Base-by-base conservation (phyloP, 2,329 filamentous ascomycete species). In the Monosporascus sp. region DNA sequence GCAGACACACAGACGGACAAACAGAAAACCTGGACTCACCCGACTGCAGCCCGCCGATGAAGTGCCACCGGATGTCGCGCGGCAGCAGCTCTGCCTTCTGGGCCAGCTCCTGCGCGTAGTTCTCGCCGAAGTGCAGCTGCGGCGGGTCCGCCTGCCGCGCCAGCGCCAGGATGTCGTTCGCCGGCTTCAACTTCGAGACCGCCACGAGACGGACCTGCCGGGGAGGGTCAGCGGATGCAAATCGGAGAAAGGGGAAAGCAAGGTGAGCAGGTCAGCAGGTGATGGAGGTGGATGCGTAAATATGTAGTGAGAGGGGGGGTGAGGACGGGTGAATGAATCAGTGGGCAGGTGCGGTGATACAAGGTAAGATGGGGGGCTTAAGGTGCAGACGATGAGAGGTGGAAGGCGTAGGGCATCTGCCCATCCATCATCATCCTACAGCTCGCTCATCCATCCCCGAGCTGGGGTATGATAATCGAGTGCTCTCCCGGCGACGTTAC, bases 141-240 rank as follows among this genome's bases (percentile, higher is more conserved):
- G 74, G 70, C 31, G 74, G 69, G 1, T 79, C 76, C 0, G 77
- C 71, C 62, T 81, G 77, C 73, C 89, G 73, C 25, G 95, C 87
- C 1, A 99, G 82, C 31, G 91, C 87, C 52, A 96, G 79, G 63
- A 99, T 88, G 70, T 99, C 94, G 64, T 89, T 89, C 54, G 86
- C 90, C 15, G 94, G 93, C 74, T 99, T 97, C 60, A 97, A 80
- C 72, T 99, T 99, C 41, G 92, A 97, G 48, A 99, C 94, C 27
- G 94, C 93, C 43, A 99, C 91, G 39, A 99, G 81, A 47, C 94
- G 87, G 58, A 93, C 82, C 85, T 90, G 60, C 48, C 22, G 25
- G 51, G 37, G 53, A 52, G 49, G 53, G 55, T 57, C 31, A 35
- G 31, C 31, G 9, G 31, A 35, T 14, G 31, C 11, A 14, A 35